Percentiles rank a stretch among this genome's conserved stretches.
These are phyloP conservation scores for Exophiala bonariae DNA, from an alignment of 2,329 filamentous ascomycete genomes.

Conservation along the genomic window DNA sequence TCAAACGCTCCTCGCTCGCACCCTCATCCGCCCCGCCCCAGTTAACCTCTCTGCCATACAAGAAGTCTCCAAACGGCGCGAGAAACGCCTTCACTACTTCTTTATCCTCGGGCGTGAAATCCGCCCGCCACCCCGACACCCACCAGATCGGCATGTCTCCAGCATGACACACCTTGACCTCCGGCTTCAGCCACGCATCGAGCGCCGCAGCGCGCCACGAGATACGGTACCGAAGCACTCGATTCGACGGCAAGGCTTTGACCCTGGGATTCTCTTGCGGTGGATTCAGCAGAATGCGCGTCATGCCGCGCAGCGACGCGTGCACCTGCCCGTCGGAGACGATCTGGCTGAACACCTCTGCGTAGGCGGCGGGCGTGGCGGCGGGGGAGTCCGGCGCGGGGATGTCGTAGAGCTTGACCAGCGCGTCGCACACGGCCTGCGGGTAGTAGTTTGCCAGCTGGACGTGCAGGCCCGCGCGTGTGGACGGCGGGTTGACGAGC, in stretches of 20 bases:
- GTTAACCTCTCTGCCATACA: constrained; percentile 20
- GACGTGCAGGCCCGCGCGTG: constrained; percentile 35
- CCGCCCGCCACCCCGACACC: constrained; percentile 25
- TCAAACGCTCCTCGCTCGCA: constrained; percentile 11
- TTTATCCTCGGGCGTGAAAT: constrained; percentile 23
- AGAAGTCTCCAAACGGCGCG: constrained; percentile 25
- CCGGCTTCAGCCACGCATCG: constrained; percentile 23
- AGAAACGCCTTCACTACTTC: constrained; percentile 19
- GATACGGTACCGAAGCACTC: constrained; percentile 27
- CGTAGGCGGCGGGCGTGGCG: constrained; percentile 25
- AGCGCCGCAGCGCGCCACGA: constrained; percentile 26
- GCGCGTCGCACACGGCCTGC: constrained; percentile 37
- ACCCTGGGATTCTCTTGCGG: constrained; percentile 5
- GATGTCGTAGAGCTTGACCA: constrained; percentile 38
- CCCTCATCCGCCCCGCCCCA: constrained; percentile 8
- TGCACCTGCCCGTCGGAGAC: constrained; percentile 44
- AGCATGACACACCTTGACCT: constrained; percentile 26
- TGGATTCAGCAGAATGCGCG: constrained; percentile 28
- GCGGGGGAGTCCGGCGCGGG: constrained; percentile 26
- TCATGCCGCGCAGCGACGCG: constrained; percentile 37
- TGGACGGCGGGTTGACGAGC: constrained; percentile 40
- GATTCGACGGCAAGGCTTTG: constrained; percentile 9
- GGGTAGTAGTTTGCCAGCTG: constrained; percentile 49
- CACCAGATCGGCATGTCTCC: constrained; percentile 28
- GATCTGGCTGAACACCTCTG: constrained; percentile 43